Evolutionary conservation across 352 stramenopile species (phyloP), one percentile per base, ranked within the genome.

Genomic region (Phytophthora ohioensis): DNA sequence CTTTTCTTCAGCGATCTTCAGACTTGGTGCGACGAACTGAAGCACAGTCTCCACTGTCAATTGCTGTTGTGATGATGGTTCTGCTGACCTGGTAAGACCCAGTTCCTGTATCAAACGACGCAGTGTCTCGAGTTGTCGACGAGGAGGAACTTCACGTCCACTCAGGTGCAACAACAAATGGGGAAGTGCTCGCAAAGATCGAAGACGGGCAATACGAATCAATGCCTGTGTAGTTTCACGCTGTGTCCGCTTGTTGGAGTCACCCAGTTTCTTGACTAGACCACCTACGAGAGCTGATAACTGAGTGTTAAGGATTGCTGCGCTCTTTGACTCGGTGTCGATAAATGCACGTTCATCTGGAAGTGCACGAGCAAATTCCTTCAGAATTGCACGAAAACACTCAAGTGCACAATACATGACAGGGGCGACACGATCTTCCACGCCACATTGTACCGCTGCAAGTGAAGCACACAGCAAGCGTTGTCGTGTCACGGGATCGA

Each of bases 401-500:
- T 95, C 84, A n/a, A 95, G 75, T 12, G 86, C 78, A 45, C 88
- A 95, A 74, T 90, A 95, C 84, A 95, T 91, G 53, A 95, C 88
- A 5, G 88, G 86, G 2, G 83, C 83, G 0, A 95, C 86, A 21
- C 84, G 84, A 64, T 94, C 88, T 8, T 93, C 86, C 1, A 93
- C 84, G 6, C 88, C 88, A 47, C 83, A 87, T 30, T 93, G 84
- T 32, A 92, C 73, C 13, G 88, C 88, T 10, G 84, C 82, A 36
- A 95, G 34, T 0, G 80, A 75, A 8, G 88, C 88, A 46, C 80
- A 91, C n/a, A 95, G 79, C 21, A 92, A 48, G 34, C 89, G 82
- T 42, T 85, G 80, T 11, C 72, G 68, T 45, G 81, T 85, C 39
- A 65, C 60, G 1, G 75, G 56, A 5, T 67, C 74, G 3, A 68